Percentiles rank a stretch among this genome's conserved stretches.
Evolutionary conservation across 1,284 basidiomycete species (phyloP).

Genomic region (Butyriboletus appendiculatus): DNA sequence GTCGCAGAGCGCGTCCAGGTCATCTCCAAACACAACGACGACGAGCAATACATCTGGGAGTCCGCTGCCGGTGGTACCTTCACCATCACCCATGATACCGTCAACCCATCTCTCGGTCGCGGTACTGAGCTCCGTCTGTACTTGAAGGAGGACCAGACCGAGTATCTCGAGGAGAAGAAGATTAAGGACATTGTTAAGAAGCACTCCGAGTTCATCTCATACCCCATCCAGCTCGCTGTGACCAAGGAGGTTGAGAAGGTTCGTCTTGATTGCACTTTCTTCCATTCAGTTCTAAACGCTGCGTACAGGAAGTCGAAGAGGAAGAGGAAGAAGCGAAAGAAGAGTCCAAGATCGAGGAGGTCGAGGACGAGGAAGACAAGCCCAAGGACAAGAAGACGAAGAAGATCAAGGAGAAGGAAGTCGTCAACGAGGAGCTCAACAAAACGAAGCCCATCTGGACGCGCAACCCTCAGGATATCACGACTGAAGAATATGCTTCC

Average conservation of each 20-base stretch:
- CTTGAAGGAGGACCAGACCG: constrained; percentile 98
- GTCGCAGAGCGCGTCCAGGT: constrained; percentile 98
- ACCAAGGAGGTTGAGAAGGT: constrained; percentile 99
- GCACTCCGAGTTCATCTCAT: constrained; percentile 99
- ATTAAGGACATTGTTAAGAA: constrained; percentile 99
- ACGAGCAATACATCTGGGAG: constrained; percentile 99
- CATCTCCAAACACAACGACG: constrained; percentile 99
- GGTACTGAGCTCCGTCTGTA: constrained; percentile 94
- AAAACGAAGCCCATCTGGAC: constrained; percentile 99
- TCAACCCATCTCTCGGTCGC: constrained; percentile 90
- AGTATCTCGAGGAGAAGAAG: constrained; percentile 99
- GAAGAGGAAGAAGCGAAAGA: constrained; percentile 67
- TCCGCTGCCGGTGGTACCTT: constrained; percentile 99
- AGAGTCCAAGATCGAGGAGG: constrained; percentile 74
- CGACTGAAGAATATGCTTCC: constrained; percentile 87
- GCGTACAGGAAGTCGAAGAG: constrained; percentile 82
- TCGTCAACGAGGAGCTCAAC: constrained; percentile 98
- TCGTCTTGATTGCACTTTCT: constrained; percentile 21
- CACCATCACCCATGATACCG: constrained; percentile 94
- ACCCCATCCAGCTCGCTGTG: constrained; percentile 98
- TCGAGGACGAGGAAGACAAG: constrained; percentile 84
- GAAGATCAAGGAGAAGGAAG: constrained; percentile 92
- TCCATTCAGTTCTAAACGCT: constrained; percentile 3
- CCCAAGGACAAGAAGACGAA: constrained; percentile 96
- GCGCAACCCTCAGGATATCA: constrained; percentile 94